Evolutionary conservation across 2,329 filamentous ascomycete species (phyloP).

Genomic region (Thelonectria discophora): DNA sequence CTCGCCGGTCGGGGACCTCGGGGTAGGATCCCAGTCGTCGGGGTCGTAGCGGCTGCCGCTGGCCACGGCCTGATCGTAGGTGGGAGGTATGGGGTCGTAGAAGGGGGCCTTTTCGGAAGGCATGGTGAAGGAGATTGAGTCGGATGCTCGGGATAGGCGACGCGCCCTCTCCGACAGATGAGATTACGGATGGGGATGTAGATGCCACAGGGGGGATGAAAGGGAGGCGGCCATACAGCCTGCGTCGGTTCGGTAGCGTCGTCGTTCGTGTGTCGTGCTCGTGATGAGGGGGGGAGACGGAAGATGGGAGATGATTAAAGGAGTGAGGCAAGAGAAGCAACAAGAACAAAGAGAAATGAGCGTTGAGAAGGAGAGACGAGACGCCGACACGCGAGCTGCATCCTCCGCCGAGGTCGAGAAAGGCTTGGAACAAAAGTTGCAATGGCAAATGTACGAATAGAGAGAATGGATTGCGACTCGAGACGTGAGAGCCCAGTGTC

Average conservation of each 20-base stretch:
- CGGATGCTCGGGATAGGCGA: slow-evolving; percentile 12
- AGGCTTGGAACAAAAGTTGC: slow-evolving; percentile 20
- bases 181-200: slow-evolving; percentile 7
- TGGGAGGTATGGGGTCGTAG: slow-evolving; percentile 55
- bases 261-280: slow-evolving; percentile 17
- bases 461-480: slow-evolving; percentile 32
- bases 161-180: slow-evolving; percentile 10
- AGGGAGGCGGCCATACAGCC: slow-evolving; percentile 32
- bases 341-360: slow-evolving; percentile 37
- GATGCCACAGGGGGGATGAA: slow-evolving; percentile 16
- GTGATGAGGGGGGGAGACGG: background rate
- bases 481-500: slow-evolving; percentile 33
- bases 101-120: slow-evolving; percentile 53
- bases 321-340: slow-evolving; percentile 26
- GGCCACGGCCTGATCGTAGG: slow-evolving; percentile 54
- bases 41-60: slow-evolving; percentile 46
- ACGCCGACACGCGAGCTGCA: slow-evolving; percentile 34
- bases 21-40: slow-evolving; percentile 43
- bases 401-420: slow-evolving; percentile 25
- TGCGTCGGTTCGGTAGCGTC: slow-evolving; percentile 14
- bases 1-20: slow-evolving; percentile 55
- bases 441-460: slow-evolving; percentile 9
- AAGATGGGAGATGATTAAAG: slow-evolving; percentile 2
- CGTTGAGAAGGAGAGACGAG: slow-evolving; percentile 41
- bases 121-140: slow-evolving; percentile 37